phyloP scores from a whole-genome alignment of 129 eudicot genomes.

The Chrysanthemum lavandulifolium region DNA sequence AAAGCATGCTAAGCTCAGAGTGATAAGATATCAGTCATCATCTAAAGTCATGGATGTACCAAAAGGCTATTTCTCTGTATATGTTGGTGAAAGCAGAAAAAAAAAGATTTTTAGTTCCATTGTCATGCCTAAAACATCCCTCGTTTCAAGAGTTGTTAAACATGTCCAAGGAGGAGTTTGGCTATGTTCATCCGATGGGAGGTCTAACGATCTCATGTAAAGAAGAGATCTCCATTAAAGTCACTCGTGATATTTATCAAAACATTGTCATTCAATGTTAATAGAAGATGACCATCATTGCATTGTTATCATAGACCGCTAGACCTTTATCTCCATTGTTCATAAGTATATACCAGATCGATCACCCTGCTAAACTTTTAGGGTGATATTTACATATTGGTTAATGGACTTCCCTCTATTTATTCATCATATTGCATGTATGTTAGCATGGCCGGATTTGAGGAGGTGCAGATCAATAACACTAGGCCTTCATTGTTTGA shows the following conservation, averaged over 20 bases:
- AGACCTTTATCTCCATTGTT: too few relatives aligned
- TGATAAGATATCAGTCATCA: neutral
- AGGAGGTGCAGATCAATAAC: too few relatives aligned
- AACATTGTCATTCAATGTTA: too few relatives aligned
- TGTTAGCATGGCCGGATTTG: too few relatives aligned
- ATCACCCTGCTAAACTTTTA: too few relatives aligned
- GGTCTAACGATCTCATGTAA: neutral
- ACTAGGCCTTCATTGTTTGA: too few relatives aligned
- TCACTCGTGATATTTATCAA: neutral
- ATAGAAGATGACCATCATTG: too few relatives aligned
- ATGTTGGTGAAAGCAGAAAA: neutral
- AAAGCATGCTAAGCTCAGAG: neutral
- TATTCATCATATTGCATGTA: too few relatives aligned
- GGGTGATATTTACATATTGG: too few relatives aligned
- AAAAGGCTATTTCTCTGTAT: neutral
- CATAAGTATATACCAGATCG: too few relatives aligned
- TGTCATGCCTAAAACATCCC: neutral
- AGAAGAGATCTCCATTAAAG: neutral
- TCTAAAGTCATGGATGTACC: neutral
- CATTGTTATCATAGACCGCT: too few relatives aligned
- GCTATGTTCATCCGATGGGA: neutral
- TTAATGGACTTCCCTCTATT: too few relatives aligned
- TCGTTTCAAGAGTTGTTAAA: neutral
- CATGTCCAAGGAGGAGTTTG: neutral
- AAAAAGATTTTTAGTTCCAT: neutral